Conservation (phyloP, 768 basidiomycete species). For the Kwoniella sp. region DNA sequence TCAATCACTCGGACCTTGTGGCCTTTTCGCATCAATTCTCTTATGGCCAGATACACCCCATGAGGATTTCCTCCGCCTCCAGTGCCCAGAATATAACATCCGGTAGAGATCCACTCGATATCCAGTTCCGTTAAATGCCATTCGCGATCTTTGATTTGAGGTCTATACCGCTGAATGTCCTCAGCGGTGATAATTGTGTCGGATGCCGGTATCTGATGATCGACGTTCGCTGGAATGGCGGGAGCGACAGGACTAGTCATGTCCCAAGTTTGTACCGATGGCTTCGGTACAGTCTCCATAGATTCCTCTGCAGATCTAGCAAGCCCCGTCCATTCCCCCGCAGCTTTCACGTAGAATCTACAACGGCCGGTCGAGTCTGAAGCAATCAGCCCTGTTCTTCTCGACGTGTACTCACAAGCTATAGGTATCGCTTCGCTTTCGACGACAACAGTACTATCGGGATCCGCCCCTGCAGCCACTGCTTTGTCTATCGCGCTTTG, state of each 20-base stretch:
- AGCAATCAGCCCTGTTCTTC: background rate
- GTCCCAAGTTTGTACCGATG: background rate
- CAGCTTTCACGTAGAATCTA: slow-evolving; percentile 66
- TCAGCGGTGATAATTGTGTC: slow-evolving; percentile 25
- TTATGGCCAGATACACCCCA: slow-evolving; percentile 60
- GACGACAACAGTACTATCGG: slow-evolving; percentile 60
- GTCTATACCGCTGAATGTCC: slow-evolving; percentile 57
- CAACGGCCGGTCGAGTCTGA: slow-evolving; percentile 39
- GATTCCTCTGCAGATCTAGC: slow-evolving; percentile 3
- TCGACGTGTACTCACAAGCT: slow-evolving; percentile 31
- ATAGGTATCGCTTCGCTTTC: slow-evolving; percentile 65
- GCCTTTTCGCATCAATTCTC: slow-evolving; percentile 63
- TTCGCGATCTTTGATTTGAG: slow-evolving; percentile 56
- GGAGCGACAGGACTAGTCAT: slow-evolving; percentile 5
- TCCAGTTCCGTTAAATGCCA: slow-evolving; percentile 62
- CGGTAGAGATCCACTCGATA: slow-evolving; percentile 65
- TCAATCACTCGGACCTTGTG: slow-evolving; percentile 60
- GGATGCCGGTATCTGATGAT: background rate
- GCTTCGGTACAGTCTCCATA: background rate
- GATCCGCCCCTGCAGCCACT: slow-evolving; percentile 60
- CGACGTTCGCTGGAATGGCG: slow-evolving; percentile 11
- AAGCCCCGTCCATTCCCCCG: slow-evolving; percentile 59
- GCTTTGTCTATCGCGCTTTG: slow-evolving; percentile 59
- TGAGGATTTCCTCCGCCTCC: slow-evolving; percentile 68
- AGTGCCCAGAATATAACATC: slow-evolving; percentile 66